These are phyloP conservation scores for Paramecium caudatum DNA, from an alignment of 73 alveolate species.

Conservation along the genomic window DNA sequence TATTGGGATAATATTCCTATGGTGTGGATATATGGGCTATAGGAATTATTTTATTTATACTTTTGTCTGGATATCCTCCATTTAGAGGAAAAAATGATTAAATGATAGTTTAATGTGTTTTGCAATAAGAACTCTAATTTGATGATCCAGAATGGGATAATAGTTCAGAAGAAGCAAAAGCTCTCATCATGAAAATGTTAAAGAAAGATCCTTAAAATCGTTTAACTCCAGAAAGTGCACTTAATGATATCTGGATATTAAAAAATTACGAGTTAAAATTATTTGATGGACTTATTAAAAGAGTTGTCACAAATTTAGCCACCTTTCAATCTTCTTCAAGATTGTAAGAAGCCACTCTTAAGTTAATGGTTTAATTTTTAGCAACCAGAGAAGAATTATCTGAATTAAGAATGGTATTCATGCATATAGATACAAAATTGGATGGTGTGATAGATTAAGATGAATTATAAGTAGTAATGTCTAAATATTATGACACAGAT, in stretches of 20 bases:
- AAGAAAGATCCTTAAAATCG: conserved; percentile 83
- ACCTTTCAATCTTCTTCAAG: conserved; percentile 29
- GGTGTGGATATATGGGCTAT: conserved; percentile 86
- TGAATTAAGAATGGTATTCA: conserved; percentile 49
- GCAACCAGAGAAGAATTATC: conserved; percentile 63
- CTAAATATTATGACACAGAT: background rate
- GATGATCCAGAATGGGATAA: conserved; percentile 78
- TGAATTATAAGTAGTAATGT: background rate
- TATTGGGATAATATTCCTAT: conserved; percentile 69
- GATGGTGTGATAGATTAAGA: conserved; percentile 59
- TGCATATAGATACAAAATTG: conserved; percentile 24
- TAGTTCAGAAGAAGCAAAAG: conserved; percentile 80
- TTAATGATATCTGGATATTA: conserved; percentile 87
- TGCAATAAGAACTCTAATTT: conserved; percentile 48
- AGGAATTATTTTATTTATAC: conserved; percentile 78
- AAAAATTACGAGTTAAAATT: background rate
- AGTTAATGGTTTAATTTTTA: conserved; percentile 36
- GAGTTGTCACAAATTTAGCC: conserved; percentile 23
- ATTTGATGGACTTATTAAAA: background rate
- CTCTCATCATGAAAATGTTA: conserved; percentile 70
- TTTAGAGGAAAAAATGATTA: conserved; percentile 78
- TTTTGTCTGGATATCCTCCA: conserved; percentile 83
- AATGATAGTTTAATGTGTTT: conserved; percentile 52
- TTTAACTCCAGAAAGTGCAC: conserved; percentile 85
- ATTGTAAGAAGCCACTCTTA: conserved; percentile 43